phyloP scores from a whole-genome alignment of 208 protist genomes.

The Leishmania gerbilli region DNA sequence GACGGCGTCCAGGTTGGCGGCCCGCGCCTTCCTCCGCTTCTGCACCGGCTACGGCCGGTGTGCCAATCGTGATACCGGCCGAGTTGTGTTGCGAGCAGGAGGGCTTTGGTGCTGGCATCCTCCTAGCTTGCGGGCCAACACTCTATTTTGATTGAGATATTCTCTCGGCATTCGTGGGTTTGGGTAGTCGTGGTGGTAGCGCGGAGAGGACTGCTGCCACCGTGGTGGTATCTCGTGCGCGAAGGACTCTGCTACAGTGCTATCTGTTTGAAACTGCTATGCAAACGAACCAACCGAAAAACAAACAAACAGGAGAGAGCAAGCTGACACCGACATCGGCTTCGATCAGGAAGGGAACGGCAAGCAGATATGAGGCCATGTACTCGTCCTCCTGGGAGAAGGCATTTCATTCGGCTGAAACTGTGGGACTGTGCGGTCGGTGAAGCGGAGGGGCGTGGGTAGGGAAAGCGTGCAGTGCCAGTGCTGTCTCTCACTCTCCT shows the following conservation, averaged over 20 bases:
- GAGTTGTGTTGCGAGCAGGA: slow-evolving; percentile 23
- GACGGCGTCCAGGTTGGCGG: neutral
- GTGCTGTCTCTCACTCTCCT: neutral
- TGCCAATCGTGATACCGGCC: slow-evolving; percentile 2
- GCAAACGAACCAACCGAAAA: neutral
- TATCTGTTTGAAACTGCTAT: slow-evolving; percentile 16
- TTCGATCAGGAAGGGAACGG: neutral
- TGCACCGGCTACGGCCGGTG: neutral
- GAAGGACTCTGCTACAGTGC: slow-evolving; percentile 1
- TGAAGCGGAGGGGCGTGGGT: neutral
- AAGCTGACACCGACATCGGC: neutral
- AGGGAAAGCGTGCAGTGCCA: neutral
- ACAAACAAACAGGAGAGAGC: neutral
- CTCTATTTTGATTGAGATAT: slow-evolving; percentile 46
- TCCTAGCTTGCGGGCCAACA: slow-evolving; percentile 69
- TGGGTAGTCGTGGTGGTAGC: neutral
- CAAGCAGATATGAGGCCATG: neutral
- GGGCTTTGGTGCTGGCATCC: slow-evolving; percentile 49
- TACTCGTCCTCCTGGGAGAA: neutral
- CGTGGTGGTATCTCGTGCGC: neutral
- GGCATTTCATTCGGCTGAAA: neutral
- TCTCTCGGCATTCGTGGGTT: too few relatives aligned
- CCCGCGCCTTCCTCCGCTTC: neutral
- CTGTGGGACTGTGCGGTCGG: neutral
- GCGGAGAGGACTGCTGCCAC: neutral